These are phyloP conservation scores for Lactarius indigo DNA, from an alignment of 768 basidiomycete species.

Conservation along the genomic window DNA sequence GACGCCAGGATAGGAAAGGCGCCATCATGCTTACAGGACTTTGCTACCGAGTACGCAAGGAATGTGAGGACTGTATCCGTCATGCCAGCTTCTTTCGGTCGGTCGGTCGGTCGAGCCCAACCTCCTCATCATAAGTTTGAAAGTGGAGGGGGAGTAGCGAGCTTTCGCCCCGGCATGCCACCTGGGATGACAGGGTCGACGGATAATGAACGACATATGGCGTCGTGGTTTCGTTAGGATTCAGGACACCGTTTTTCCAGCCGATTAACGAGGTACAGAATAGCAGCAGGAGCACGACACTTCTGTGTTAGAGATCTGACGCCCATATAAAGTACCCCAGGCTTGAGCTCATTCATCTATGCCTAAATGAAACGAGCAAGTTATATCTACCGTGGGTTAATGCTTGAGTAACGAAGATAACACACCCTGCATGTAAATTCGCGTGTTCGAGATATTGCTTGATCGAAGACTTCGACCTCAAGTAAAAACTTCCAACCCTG, in stretches of 20 bases:
- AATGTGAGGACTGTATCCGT: conserved; percentile 72
- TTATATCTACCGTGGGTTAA: not conserved
- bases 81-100: conserved; percentile 68
- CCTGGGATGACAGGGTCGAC: conserved; percentile 45
- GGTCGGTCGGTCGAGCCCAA: conserved; percentile 44
- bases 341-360: conserved; percentile 47
- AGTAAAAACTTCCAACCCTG: conserved; percentile 56
- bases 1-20: conserved; percentile 28
- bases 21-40: conserved; percentile 46
- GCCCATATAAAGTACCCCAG: conserved; percentile 62
- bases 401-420: not conserved
- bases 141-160: conserved; percentile 45
- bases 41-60: conserved; percentile 52
- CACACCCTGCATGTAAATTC: conserved; percentile 58
- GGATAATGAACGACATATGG: conserved; percentile 60
- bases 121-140: conserved; percentile 58
- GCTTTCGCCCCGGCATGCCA: conserved; percentile 43
- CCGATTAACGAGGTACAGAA: conserved; percentile 58
- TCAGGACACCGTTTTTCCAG: conserved; percentile 52
- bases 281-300: conserved; percentile 58
- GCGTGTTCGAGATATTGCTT: conserved; percentile 48
- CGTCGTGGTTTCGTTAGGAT: conserved; percentile 50
- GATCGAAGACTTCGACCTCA: conserved; percentile 60
- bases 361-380: conserved; percentile 31
- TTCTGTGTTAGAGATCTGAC: conserved; percentile 73